Conservation (phyloP, 345 rosid species). For the Tarenaya hassleriana region DNA sequence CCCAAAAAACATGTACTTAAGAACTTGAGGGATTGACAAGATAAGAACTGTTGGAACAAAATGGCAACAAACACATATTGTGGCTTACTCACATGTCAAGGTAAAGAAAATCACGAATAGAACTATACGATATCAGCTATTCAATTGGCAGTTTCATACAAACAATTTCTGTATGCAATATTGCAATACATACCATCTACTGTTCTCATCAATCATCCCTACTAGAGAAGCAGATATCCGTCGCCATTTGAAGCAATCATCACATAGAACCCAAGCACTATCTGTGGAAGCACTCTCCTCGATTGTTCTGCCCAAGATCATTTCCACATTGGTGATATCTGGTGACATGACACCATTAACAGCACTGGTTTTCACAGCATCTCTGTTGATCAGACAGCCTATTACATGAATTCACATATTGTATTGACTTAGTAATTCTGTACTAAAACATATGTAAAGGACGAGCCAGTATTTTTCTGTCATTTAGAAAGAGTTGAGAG, state of each 20-base stretch:
- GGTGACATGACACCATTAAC: slow-evolving; percentile 24
- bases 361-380: slow-evolving; percentile 26
- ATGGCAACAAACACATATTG: slow-evolving; percentile 3
- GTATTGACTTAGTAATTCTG: slow-evolving; percentile 7
- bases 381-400: slow-evolving; percentile 33
- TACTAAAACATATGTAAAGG: slow-evolving; percentile 15
- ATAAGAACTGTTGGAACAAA: not conserved
- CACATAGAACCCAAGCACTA: slow-evolving; percentile 95
- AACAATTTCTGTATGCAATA: slow-evolving; percentile 7
- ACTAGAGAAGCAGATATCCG: slow-evolving; percentile 71
- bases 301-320: slow-evolving; percentile 26
- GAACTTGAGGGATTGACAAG: slow-evolving; percentile 1
- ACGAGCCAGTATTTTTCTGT: not conserved
- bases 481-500: slow-evolving; percentile 6
- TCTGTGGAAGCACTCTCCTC: slow-evolving; percentile 39
- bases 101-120: not conserved
- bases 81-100: slow-evolving; percentile 1
- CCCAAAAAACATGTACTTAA: not conserved
- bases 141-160: not conserved
- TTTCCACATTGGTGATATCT: slow-evolving; percentile 35
- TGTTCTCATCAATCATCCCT: slow-evolving; percentile 57
- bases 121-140: not conserved
- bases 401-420: slow-evolving; percentile 16
- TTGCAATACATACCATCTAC: slow-evolving; percentile 56
- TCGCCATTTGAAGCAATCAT: slow-evolving; percentile 93